Evolutionary conservation across 225 moss, liverwort and hornwort genomes (phyloP).

Genomic region (Sphagnum tenellum): DNA sequence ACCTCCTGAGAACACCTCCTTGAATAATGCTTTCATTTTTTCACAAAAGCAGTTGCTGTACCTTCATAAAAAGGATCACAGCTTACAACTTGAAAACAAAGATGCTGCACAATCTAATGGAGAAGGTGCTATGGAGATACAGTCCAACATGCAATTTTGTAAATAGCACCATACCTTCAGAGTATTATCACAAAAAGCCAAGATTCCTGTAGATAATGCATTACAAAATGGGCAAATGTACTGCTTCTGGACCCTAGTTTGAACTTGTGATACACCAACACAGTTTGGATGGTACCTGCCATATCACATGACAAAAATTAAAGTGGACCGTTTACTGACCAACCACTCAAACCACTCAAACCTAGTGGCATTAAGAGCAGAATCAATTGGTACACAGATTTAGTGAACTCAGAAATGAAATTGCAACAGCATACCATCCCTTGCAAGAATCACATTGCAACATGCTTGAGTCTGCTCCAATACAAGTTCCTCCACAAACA

Average conservation of each 20-base stretch:
- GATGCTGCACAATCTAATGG: too few relatives aligned
- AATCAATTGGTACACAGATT: too few relatives aligned
- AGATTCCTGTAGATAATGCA: slow-evolving; percentile 55
- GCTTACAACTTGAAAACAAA: too few relatives aligned
- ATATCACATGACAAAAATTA: background rate
- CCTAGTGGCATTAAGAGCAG: too few relatives aligned
- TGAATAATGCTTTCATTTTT: too few relatives aligned
- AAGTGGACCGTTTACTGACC: too few relatives aligned
- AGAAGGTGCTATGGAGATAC: too few relatives aligned
- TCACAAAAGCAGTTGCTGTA: too few relatives aligned
- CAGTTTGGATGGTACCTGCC: slow-evolving; percentile 86
- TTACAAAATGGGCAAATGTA: slow-evolving; percentile 79
- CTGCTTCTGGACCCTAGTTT: slow-evolving; percentile 71
- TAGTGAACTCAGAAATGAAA: background rate
- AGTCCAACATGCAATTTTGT: too few relatives aligned
- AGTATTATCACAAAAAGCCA: slow-evolving; percentile 40
- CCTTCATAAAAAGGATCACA: too few relatives aligned
- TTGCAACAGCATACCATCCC: slow-evolving; percentile 39
- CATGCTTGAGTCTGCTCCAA: slow-evolving; percentile 56
- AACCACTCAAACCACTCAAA: too few relatives aligned
- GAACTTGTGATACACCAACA: slow-evolving; percentile 58
- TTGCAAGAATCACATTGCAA: slow-evolving; percentile 78
- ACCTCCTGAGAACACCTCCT: background rate
- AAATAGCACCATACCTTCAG: too few relatives aligned
- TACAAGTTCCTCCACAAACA: slow-evolving; percentile 52